These are phyloP conservation scores for Sarocladiaceae sp. DNA, from an alignment of 2,329 filamentous ascomycete genomes.

Conservation along the genomic window DNA sequence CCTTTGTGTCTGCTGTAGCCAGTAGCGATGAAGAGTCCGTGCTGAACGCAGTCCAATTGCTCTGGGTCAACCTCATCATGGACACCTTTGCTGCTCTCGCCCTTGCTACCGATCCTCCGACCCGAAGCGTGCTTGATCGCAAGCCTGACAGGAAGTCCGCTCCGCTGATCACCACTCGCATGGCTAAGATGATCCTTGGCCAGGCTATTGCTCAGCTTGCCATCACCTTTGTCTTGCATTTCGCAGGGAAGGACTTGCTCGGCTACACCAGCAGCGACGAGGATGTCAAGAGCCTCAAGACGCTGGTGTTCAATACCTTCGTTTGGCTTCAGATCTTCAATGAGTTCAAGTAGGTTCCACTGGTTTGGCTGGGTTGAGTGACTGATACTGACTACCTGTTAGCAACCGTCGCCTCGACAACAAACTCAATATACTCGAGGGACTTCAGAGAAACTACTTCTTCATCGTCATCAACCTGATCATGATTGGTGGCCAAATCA, in stretches of 20 bases:
- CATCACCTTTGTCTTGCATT: conserved; percentile 66
- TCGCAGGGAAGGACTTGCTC: conserved; percentile 44
- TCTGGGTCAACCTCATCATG: conserved; percentile 67
- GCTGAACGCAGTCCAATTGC: conserved; percentile 56
- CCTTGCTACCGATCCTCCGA: conserved; percentile 55
- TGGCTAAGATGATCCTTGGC: conserved; percentile 89
- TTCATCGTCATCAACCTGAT: conserved; percentile 51
- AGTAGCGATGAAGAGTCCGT: conserved; percentile 50
- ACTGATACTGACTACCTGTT: neutral
- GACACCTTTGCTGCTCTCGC: conserved; percentile 62
- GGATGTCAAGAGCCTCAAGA: conserved; percentile 35
- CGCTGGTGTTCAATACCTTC: conserved; percentile 60
- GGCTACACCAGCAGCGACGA: conserved; percentile 29
- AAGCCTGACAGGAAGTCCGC: conserved; percentile 71
- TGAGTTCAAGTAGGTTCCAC: conserved; percentile 42
- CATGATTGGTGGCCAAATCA: conserved; percentile 51
- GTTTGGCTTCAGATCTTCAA: conserved; percentile 69
- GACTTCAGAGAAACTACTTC: conserved; percentile 48
- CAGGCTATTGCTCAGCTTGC: conserved; percentile 72
- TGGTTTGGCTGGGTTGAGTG: neutral
- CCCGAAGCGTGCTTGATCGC: conserved; percentile 48
- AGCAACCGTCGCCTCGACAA: conserved; percentile 53
- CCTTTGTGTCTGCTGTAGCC: conserved; percentile 56
- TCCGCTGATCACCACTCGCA: conserved; percentile 65
- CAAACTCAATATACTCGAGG: conserved; percentile 55